phyloP scores from a whole-genome alignment of 2,329 filamentous ascomycete species.

The Xylariaceae sp. region DNA sequence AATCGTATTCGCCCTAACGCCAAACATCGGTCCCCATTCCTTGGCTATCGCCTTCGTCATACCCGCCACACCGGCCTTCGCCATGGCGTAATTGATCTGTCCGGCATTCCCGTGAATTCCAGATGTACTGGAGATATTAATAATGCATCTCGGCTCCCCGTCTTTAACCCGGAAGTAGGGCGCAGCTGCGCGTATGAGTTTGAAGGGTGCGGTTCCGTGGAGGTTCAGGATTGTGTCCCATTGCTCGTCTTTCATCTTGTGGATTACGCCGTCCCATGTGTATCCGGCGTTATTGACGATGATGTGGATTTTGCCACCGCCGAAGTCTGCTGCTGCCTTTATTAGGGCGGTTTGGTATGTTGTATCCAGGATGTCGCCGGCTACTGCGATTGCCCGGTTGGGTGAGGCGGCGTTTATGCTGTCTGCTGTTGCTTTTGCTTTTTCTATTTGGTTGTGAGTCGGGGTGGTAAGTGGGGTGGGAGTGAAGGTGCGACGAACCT shows the following conservation, averaged over 20 bases:
- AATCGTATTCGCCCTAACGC: conserved; percentile 77
- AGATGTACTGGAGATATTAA: conserved; percentile 81
- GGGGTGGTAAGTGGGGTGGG: neutral
- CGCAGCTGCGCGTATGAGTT: conserved; percentile 73
- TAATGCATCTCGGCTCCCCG: conserved; percentile 71
- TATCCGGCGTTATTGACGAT: conserved; percentile 91
- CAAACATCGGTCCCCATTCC: conserved; percentile 83
- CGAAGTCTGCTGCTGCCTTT: conserved; percentile 73
- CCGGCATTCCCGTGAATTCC: conserved; percentile 85
- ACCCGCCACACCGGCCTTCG: conserved; percentile 79
- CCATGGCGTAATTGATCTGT: conserved; percentile 85
- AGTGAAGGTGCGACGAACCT: conserved; percentile 42
- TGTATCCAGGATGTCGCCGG: conserved; percentile 73
- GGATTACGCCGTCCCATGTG: conserved; percentile 90
- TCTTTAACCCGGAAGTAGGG: conserved; percentile 88
- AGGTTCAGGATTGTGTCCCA: conserved; percentile 85
- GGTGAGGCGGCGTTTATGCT: conserved; percentile 67
- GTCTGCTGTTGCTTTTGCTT: conserved; percentile 65
- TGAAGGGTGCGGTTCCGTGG: conserved; percentile 84
- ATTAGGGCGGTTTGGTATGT: conserved; percentile 72
- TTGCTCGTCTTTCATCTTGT: conserved; percentile 90
- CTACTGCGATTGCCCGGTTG: conserved; percentile 67
- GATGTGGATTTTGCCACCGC: conserved; percentile 83
- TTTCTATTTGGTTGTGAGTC: conserved; percentile 48
- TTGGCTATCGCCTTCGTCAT: conserved; percentile 89